Conservation (phyloP, 331 rosid species). For the Malus hybrid region DNA sequence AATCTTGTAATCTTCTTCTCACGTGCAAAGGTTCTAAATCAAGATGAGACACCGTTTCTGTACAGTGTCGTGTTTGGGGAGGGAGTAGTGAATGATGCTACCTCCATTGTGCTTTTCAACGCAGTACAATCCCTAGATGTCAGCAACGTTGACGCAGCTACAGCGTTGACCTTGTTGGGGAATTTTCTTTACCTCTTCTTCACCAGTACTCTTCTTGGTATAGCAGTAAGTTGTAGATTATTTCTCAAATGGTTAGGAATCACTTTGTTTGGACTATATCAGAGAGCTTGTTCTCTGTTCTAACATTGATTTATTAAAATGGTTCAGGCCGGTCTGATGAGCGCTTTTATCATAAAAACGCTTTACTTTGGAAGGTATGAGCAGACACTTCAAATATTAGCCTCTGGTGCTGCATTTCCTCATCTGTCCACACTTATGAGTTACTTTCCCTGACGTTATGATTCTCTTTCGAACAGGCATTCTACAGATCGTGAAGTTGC, state of each 20-base stretch:
- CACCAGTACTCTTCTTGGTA: slow-evolving; percentile 68
- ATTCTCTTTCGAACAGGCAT: slow-evolving; percentile 43
- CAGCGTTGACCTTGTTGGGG: slow-evolving; percentile 57
- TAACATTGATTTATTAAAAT: slow-evolving; percentile 9
- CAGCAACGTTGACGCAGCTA: slow-evolving; percentile 21
- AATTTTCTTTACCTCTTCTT: slow-evolving; percentile 72
- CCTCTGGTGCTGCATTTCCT: not conserved
- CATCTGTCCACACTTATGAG: not conserved
- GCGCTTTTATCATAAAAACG: slow-evolving; percentile 64
- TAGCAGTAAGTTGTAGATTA: slow-evolving; percentile 38
- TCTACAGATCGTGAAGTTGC: slow-evolving; percentile 90
- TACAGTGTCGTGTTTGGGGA: slow-evolving; percentile 75
- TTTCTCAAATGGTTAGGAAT: not conserved
- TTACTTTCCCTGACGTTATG: slow-evolving; percentile 2
- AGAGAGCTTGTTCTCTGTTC: not conserved
- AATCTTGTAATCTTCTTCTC: slow-evolving; percentile 9
- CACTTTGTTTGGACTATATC: not conserved
- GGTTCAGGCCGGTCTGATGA: slow-evolving; percentile 58
- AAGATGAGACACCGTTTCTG: slow-evolving; percentile 80
- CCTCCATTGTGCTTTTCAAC: slow-evolving; percentile 77
- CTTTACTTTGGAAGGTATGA: slow-evolving; percentile 72
- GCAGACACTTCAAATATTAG: not conserved
- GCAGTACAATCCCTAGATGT: slow-evolving; percentile 53
- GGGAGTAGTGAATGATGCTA: slow-evolving; percentile 86
- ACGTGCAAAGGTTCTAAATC: slow-evolving; percentile 60